Conservation (phyloP, 257 asterid genomes). For the Solanum peruvianum region DNA sequence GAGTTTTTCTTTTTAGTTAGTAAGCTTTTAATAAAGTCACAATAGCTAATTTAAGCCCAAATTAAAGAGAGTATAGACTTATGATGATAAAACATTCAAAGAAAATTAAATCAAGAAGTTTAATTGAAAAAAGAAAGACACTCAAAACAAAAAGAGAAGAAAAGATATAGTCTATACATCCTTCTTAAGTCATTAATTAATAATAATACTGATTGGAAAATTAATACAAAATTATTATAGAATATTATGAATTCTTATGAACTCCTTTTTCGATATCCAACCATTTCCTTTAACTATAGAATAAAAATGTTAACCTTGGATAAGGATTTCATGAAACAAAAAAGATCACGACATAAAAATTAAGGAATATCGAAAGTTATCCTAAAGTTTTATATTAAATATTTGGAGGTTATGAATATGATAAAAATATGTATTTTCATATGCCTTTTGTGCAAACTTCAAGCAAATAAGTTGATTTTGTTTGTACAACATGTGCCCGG, state of each 20-base stretch:
- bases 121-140: too few relatives aligned
- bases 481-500: too few relatives aligned
- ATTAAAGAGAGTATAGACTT: not conserved
- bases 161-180: not conserved
- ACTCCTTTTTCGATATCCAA: not conserved
- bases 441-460: too few relatives aligned
- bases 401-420: not conserved
- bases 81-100: too few relatives aligned
- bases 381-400: not conserved
- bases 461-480: too few relatives aligned
- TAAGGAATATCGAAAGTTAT: not conserved
- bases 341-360: not conserved
- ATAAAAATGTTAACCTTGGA: not conserved
- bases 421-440: too few relatives aligned
- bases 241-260: not conserved
- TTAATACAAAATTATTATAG: too few relatives aligned
- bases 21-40: not conserved
- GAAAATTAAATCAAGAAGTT: not conserved
- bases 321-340: not conserved
- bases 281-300: not conserved
- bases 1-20: not conserved
- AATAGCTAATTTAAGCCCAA: not conserved
- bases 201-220: too few relatives aligned
- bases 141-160: not conserved
- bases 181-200: not conserved